Evolutionary conservation across 2,329 filamentous ascomycete species (phyloP).

Genomic region (Ophiostoma australiae): DNA sequence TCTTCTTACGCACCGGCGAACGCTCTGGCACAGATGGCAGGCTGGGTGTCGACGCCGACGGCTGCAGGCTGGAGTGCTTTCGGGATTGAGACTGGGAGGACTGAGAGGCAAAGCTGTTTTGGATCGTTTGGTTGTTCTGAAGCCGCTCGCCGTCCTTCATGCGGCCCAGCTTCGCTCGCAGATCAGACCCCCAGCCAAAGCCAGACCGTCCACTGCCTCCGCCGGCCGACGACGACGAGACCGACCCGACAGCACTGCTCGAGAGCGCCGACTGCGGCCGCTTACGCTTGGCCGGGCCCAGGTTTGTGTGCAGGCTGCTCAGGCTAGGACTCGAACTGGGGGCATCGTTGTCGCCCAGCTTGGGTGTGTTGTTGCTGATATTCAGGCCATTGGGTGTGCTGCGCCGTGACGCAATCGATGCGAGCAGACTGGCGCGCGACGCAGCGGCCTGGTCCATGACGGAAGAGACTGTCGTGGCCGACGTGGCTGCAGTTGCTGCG

Average conservation of each 20-base stretch:
- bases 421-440: slow-evolving; percentile 24
- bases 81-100: background rate
- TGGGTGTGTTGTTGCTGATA: slow-evolving; percentile 13
- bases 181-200: slow-evolving; percentile 54
- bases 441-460: slow-evolving; percentile 25
- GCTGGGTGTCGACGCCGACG: background rate
- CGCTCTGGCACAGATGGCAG: slow-evolving; percentile 28
- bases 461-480: slow-evolving; percentile 22
- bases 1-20: slow-evolving; percentile 63
- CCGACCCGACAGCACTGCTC: slow-evolving; percentile 24
- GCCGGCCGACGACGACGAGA: slow-evolving; percentile 14
- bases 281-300: slow-evolving; percentile 60
- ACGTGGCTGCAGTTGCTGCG: slow-evolving; percentile 13
- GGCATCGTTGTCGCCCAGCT: slow-evolving; percentile 40
- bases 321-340: background rate
- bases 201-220: slow-evolving; percentile 30
- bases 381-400: slow-evolving; percentile 27
- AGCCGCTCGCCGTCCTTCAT: slow-evolving; percentile 55
- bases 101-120: slow-evolving; percentile 9
- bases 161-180: slow-evolving; percentile 52
- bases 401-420: slow-evolving; percentile 22
- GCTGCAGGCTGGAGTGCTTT: background rate
- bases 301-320: slow-evolving; percentile 38
- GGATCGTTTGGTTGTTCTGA: slow-evolving; percentile 28
- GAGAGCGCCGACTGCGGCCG: slow-evolving; percentile 46